A percentile compares a stretch with the other conserved stretches of the same genome.
Evolutionary conservation across 2,329 filamentous ascomycete species (phyloP).

Genomic region (Ramichloridium luteum): DNA sequence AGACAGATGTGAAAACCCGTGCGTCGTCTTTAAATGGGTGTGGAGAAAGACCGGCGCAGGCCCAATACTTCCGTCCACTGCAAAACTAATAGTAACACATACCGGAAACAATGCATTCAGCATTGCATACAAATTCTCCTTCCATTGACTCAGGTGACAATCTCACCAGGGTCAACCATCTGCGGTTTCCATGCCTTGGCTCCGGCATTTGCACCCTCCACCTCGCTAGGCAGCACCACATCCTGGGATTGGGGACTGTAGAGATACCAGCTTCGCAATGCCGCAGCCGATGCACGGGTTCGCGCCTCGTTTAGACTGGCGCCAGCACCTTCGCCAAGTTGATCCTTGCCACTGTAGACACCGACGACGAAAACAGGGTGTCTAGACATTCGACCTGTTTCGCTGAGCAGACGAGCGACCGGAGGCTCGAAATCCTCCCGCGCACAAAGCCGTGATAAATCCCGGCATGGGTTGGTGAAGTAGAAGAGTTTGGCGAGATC

Average conservation of each 20-base stretch:
- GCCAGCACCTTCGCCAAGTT: constrained; percentile 82
- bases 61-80: too few relatives aligned
- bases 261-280: constrained; percentile 89
- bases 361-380: constrained; percentile 89
- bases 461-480: constrained; percentile 72
- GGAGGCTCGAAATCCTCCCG: constrained; percentile 82
- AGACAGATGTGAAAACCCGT: too few relatives aligned
- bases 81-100: too few relatives aligned
- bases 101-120: too few relatives aligned
- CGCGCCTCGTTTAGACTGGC: constrained; percentile 66
- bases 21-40: too few relatives aligned
- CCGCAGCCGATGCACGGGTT: constrained; percentile 66
- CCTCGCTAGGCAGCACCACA: constrained; percentile 39
- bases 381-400: constrained; percentile 75
- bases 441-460: constrained; percentile 70
- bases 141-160: constrained; percentile 30
- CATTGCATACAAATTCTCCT: constrained; percentile 1
- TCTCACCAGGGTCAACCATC: constrained; percentile 45
- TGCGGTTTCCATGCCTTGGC: constrained; percentile 38
- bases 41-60: too few relatives aligned
- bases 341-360: constrained; percentile 81
- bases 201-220: constrained; percentile 18
- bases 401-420: constrained; percentile 73
- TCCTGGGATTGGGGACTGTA: constrained; percentile 60
- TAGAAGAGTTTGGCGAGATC: constrained; percentile 61